These are phyloP conservation scores for Petasospora fabianii DNA, from an alignment of 1,139 yeast species.

Conservation along the genomic window DNA sequence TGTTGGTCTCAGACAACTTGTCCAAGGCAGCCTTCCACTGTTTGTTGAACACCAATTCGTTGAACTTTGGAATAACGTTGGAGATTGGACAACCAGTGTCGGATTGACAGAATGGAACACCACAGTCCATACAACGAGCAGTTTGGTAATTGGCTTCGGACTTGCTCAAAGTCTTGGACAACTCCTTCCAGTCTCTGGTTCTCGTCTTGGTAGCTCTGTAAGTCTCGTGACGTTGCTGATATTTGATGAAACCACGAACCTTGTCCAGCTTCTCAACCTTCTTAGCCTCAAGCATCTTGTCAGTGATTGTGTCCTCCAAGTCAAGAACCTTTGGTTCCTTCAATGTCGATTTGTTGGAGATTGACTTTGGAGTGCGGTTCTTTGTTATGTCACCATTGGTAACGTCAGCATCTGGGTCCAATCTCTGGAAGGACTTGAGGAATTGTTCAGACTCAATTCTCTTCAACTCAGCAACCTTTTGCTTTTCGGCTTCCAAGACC, in stretches of 20 bases:
- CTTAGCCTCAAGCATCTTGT: slow-evolving; percentile 60
- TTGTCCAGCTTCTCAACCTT: slow-evolving; percentile 66
- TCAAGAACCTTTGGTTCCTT: slow-evolving; percentile 84
- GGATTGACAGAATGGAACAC: slow-evolving; percentile 97
- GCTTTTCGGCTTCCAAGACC: slow-evolving; percentile 78
- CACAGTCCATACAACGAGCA: slow-evolving; percentile 99
- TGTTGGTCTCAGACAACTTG: slow-evolving; percentile 90
- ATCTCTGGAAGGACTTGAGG: slow-evolving; percentile 58
- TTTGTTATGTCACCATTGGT: slow-evolving; percentile 75
- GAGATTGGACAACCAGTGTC: slow-evolving; percentile 98
- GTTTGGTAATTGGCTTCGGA: slow-evolving; percentile 88
- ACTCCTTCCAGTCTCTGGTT: slow-evolving; percentile 89
- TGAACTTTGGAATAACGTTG: slow-evolving; percentile 96
- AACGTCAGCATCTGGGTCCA: slow-evolving; percentile 71
- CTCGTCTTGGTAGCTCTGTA: slow-evolving; percentile 78
- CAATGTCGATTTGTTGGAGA: slow-evolving; percentile 40
- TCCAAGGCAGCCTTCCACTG: slow-evolving; percentile 95
- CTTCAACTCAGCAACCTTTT: slow-evolving; percentile 58
- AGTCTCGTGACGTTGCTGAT: slow-evolving; percentile 82
- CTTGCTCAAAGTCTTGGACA: slow-evolving; percentile 75
- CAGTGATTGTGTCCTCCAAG: slow-evolving; percentile 83
- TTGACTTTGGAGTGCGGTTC: slow-evolving; percentile 47
- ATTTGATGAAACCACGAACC: slow-evolving; percentile 88
- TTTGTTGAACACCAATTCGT: slow-evolving; percentile 91
- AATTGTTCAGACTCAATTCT: slow-evolving; percentile 54